Percentiles rank a stretch among this genome's conserved stretches.
These are phyloP conservation scores for Penicillium verhagenii DNA, from an alignment of 495 filamentous ascomycete species.

Conservation along the genomic window DNA sequence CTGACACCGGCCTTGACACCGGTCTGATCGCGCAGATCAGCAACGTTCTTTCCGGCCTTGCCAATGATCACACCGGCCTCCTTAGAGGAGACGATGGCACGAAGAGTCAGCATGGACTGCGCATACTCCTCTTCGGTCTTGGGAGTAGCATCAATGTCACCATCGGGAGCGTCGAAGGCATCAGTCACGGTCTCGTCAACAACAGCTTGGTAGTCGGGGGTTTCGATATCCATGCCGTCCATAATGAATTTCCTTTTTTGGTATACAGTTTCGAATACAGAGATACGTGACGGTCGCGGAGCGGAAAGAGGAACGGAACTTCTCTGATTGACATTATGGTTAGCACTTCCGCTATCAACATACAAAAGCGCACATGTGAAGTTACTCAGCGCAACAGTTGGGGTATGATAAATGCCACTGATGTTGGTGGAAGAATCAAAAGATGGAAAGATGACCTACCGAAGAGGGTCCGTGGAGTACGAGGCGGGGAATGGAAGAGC, in stretches of 20 bases:
- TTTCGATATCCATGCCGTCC: constrained; percentile 47
- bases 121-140: constrained; percentile 97
- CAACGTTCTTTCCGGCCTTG: constrained; percentile 97
- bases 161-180: constrained; percentile 49
- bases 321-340: constrained; percentile 9
- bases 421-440: background rate
- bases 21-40: constrained; percentile 93
- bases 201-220: constrained; percentile 47
- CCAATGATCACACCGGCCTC: constrained; percentile 98
- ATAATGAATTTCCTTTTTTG: too few species aligned
- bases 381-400: background rate
- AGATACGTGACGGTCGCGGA: constrained; percentile 24
- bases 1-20: constrained; percentile 96
- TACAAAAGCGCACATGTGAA: constrained; percentile 4
- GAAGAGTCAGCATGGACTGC: constrained; percentile 82
- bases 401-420: background rate
- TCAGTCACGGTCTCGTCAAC: constrained; percentile 50
- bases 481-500: constrained; percentile 36
- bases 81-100: constrained; percentile 97
- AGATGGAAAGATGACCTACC: constrained; percentile 16
- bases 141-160: constrained; percentile 67
- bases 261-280: constrained; percentile 6
- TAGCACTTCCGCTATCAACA: constrained; percentile 4
- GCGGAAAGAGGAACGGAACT: constrained; percentile 15
- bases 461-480: constrained; percentile 20